These are phyloP conservation scores for Massariosphaeria phaeospora DNA, from an alignment of 495 filamentous ascomycete species.

Conservation along the genomic window DNA sequence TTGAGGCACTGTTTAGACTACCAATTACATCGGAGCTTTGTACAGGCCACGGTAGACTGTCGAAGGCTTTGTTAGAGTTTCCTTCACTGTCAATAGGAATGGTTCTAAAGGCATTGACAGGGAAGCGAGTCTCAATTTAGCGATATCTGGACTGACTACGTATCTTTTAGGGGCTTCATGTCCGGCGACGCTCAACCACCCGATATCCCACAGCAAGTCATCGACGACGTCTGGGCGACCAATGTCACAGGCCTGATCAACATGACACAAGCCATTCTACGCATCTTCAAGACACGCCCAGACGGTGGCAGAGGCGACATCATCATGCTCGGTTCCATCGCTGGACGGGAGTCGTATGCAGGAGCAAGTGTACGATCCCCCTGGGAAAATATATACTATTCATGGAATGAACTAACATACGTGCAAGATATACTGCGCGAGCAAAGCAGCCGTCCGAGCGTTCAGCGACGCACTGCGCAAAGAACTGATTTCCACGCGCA, in stretches of 20 bases:
- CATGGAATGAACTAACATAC: background rate
- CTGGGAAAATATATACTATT: no score
- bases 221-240: constrained; percentile 79
- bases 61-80: background rate
- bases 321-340: constrained; percentile 94
- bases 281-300: constrained; percentile 76
- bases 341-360: constrained; percentile 81
- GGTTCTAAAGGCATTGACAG: no score
- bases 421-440: constrained; percentile 78
- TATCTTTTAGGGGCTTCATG: constrained; percentile 62
- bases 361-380: constrained; percentile 62
- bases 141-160: background rate
- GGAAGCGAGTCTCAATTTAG: background rate
- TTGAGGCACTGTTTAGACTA: no score
- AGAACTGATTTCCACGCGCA: constrained; percentile 80
- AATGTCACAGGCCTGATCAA: constrained; percentile 93
- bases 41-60: no score
- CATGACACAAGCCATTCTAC: constrained; percentile 90
- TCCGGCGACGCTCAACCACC: constrained; percentile 81
- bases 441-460: constrained; percentile 82
- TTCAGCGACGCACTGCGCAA: constrained; percentile 86
- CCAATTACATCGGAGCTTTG: no score
- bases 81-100: no score
- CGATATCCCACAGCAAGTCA: constrained; percentile 74
- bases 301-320: constrained; percentile 84